Evolutionary conservation across 169 alveolate species (phyloP).

Genomic region (Eimeria necatrix): DNA sequence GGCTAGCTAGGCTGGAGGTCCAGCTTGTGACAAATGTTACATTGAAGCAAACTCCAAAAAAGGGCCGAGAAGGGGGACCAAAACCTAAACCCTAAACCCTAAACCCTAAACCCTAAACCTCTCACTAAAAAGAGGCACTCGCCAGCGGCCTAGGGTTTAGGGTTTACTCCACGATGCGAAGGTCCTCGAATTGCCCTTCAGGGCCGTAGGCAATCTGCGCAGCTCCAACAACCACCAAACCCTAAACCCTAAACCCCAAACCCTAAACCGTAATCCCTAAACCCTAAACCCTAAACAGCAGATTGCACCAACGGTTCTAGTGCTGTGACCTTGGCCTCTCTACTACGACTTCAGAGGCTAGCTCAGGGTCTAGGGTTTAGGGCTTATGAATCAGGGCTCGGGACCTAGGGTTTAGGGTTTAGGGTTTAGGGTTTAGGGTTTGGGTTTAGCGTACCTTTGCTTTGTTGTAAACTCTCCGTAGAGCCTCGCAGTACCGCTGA

Average conservation of each 20-base stretch:
- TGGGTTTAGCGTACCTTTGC: neutral
- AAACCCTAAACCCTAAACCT: neutral
- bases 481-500: neutral
- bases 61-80: neutral
- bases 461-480: neutral
- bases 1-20: neutral
- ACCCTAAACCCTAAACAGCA: neutral
- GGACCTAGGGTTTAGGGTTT: neutral
- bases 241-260: conserved; percentile 24
- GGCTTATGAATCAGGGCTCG: neutral
- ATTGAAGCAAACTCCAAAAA: neutral
- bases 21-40: neutral
- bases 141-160: neutral
- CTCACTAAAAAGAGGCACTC: neutral
- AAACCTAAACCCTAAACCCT: conserved; percentile 51
- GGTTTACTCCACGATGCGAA: neutral
- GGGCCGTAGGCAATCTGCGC: neutral
- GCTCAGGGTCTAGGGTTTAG: conserved; percentile 17
- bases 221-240: neutral
- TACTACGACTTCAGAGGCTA: neutral
- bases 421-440: neutral
- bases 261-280: neutral
- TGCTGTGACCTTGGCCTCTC: neutral
- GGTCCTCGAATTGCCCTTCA: neutral
- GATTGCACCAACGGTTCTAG: neutral